Base-by-base conservation (phyloP, 805 yeast genomes). In the Metschnikowia bowlesiae region DNA sequence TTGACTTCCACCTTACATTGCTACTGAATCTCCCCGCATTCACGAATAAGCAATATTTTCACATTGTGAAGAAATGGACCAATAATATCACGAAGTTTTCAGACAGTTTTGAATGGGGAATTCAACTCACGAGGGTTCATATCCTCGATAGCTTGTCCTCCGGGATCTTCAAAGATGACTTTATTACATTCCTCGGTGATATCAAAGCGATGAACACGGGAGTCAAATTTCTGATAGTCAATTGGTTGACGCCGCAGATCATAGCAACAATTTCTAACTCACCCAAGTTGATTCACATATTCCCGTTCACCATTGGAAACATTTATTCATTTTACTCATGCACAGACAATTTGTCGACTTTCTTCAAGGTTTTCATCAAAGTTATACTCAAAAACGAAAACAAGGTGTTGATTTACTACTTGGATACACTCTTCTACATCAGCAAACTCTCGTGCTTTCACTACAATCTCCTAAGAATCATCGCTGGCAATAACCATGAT, bases 11-110 rank as follows among this genome's bases (percentile, higher is more conserved):
- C 62, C 70, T 85, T 22, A 57, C 71, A 9, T 73, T 87, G 8
- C 67, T 87, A 49, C 76, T 79, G 53, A 82, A 84, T 49, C 64
- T 87, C 36, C 87, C 85, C 2, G 76, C 79, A 1, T 55, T 79
- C 32, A 74, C 76, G 50, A 76, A 79, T 55, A 75, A 75, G 51
- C 85, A 84, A 55, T 78, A 82, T 37, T 78, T 78, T 46, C 76
- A 77, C 65, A 78, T 82, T 11, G 64, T 83, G 46, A 76, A 75
- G 53, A 79, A 78, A 51, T 74, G 83, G 74, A 60, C 66, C 1
- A 54, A 62, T 1, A 66, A 68, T 36, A 65, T 64, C 2, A 62
- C 63, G 38, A 58, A 64, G 47, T 68, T 65, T 40, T 58, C 62
- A 16, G 62, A 58, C 11, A 71, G 68, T 46, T 76, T 76, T 53